A percentile compares a stretch with the other conserved stretches of the same genome.
Conservation (phyloP, 768 basidiomycete species). For the Pleurotus giganteus region DNA sequence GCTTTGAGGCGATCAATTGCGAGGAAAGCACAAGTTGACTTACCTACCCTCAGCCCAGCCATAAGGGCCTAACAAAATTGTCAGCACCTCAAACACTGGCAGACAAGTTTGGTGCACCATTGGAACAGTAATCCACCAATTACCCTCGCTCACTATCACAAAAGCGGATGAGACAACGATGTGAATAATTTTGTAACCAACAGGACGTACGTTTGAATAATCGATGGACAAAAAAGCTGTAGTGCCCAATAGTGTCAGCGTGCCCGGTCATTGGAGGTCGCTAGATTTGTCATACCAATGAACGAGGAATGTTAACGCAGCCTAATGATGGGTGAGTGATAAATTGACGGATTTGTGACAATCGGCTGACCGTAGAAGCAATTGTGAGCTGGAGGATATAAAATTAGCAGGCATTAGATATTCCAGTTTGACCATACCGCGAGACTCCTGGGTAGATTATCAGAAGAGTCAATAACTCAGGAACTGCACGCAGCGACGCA, state of each 20-base stretch:
- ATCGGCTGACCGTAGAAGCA: not conserved
- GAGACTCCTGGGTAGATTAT: constrained; percentile 5
- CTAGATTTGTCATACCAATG: not conserved
- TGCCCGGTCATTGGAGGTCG: not conserved
- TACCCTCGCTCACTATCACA: constrained; percentile 32
- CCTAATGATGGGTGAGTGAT: not conserved
- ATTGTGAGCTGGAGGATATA: not conserved
- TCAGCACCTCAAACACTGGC: not conserved
- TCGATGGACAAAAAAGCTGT: constrained; percentile 36
- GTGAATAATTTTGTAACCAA: not conserved
- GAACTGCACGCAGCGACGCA: not conserved
- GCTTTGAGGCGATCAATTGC: not conserved
- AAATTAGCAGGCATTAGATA: not conserved
- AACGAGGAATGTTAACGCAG: constrained; percentile 9
- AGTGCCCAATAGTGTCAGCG: not conserved
- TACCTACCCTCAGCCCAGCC: constrained; percentile 26
- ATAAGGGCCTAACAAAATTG: constrained; percentile 18
- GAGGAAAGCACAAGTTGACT: constrained; percentile 5
- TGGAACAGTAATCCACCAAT: constrained; percentile 28
- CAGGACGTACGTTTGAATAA: constrained; percentile 34
- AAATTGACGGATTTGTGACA: not conserved
- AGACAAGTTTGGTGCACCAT: constrained; percentile 24
- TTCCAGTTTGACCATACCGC: not conserved
- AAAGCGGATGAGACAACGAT: not conserved
- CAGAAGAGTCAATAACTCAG: not conserved